Evolutionary conservation across 176 grass and related monocot species (phyloP).

Genomic region (Carex myosuroides): DNA sequence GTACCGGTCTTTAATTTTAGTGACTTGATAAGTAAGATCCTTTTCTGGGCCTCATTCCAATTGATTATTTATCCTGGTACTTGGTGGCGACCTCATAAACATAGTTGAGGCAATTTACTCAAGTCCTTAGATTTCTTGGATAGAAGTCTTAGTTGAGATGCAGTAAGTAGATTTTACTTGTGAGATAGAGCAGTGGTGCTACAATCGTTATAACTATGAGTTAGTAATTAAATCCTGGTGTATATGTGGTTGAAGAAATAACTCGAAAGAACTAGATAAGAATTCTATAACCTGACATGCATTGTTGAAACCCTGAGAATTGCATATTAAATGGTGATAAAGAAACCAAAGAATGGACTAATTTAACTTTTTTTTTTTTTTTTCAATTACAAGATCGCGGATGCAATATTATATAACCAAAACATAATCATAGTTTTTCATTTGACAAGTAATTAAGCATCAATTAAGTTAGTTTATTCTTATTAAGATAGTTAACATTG

Average conservation of each 20-base stretch:
- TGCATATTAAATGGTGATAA: not conserved
- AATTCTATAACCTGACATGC: not conserved
- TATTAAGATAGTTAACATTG: not conserved
- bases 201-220: not conserved
- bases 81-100: not conserved
- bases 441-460: not conserved
- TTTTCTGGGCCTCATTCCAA: not conserved
- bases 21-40: not conserved
- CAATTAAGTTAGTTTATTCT: not conserved
- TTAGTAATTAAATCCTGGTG: not conserved
- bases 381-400: not conserved
- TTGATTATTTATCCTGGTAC: not conserved
- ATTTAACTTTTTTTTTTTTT: not conserved
- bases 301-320: not conserved
- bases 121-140: not conserved
- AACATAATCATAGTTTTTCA: not conserved
- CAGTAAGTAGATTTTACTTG: not conserved
- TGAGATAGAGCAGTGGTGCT: not conserved
- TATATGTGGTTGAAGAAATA: not conserved
- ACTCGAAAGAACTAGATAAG: not conserved
- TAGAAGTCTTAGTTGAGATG: not conserved
- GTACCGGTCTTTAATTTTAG: not conserved
- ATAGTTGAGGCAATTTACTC: not conserved
- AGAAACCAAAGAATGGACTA: not conserved
- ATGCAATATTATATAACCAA: not conserved